These are phyloP conservation scores for Gilbertella persicaria DNA, from an alignment of 371 early-diverging fungal species.

Conservation along the genomic window DNA sequence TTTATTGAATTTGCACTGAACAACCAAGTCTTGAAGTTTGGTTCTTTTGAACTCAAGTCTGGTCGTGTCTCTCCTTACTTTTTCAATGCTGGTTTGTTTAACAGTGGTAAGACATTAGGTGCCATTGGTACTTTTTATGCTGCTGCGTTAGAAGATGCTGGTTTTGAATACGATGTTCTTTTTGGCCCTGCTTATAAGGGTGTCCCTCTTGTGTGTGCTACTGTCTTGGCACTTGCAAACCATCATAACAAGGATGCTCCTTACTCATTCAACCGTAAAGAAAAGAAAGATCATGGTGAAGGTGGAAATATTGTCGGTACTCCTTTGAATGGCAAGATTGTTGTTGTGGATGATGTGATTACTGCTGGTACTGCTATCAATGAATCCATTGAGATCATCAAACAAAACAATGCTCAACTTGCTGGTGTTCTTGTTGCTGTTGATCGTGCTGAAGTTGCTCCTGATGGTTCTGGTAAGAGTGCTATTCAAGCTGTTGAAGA, in stretches of 20 bases:
- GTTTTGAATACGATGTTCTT: slow-evolving; percentile 79
- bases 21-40: slow-evolving; percentile 86
- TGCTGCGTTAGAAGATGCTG: slow-evolving; percentile 73
- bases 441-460: slow-evolving; percentile 86
- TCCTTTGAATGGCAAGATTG: slow-evolving; percentile 71
- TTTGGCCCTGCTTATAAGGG: slow-evolving; percentile 99
- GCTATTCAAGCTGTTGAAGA: slow-evolving; percentile 95
- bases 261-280: slow-evolving; percentile 95
- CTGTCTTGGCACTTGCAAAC: slow-evolving; percentile 72
- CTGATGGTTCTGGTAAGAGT: slow-evolving; percentile 70
- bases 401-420: slow-evolving; percentile 59
- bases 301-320: slow-evolving; percentile 95
- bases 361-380: slow-evolving; percentile 98
- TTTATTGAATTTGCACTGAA: slow-evolving; percentile 92
- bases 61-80: slow-evolving; percentile 95
- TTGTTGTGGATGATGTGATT: slow-evolving; percentile 97
- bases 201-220: slow-evolving; percentile 88
- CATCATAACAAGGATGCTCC: slow-evolving; percentile 69
- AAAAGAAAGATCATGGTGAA: slow-evolving; percentile 98
- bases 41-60: slow-evolving; percentile 90
- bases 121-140: slow-evolving; percentile 90
- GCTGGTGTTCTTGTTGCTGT: slow-evolving; percentile 91
- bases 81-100: slow-evolving; percentile 96
- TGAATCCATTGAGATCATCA: slow-evolving; percentile 83
- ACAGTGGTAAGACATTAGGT: slow-evolving; percentile 82